Evolutionary conservation across 352 stramenopile species (phyloP).

Genomic region (Phytophthora pinifolia): DNA sequence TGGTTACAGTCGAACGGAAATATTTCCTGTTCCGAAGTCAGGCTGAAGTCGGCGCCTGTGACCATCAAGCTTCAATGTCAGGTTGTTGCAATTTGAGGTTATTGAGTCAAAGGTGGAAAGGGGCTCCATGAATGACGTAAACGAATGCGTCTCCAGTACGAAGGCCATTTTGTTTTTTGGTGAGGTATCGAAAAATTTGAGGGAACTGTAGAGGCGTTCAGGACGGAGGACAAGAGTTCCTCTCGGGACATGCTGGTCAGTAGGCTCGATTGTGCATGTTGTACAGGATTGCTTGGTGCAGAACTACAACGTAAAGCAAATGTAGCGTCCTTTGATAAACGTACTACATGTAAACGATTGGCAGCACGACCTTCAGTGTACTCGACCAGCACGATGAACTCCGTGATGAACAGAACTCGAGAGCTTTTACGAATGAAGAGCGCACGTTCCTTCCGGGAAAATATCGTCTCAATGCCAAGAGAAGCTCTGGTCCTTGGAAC

Average conservation of each 20-base stretch:
- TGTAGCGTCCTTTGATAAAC: neutral
- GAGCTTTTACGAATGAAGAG: slow-evolving; percentile 31
- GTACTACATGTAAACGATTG: slow-evolving; percentile 39
- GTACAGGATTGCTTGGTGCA: slow-evolving; percentile 15
- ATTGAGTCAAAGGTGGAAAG: too few species aligned
- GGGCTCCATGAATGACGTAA: too few species aligned
- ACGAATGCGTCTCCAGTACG: too few species aligned
- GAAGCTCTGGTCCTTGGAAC: neutral
- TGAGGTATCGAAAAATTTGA: too few species aligned
- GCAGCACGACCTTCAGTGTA: slow-evolving; percentile 41
- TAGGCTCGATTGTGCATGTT: slow-evolving; percentile 30
- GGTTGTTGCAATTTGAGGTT: too few species aligned
- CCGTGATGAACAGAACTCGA: slow-evolving; percentile 36
- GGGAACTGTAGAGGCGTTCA: slow-evolving; percentile 20
- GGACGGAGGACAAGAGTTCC: slow-evolving; percentile 3
- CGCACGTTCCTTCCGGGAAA: slow-evolving; percentile 15
- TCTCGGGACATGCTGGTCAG: slow-evolving; percentile 10
- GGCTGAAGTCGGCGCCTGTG: slow-evolving; percentile 29
- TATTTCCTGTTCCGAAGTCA: too few species aligned
- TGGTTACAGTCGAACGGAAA: too few species aligned
- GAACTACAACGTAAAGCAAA: slow-evolving; percentile 8
- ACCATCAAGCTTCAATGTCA: neutral
- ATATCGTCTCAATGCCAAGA: slow-evolving; percentile 17
- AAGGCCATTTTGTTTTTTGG: too few species aligned
- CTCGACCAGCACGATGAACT: slow-evolving; percentile 48